These are phyloP conservation scores for Zea luxurians DNA, from an alignment of 176 grass and related monocot genomes.

Conservation along the genomic window DNA sequence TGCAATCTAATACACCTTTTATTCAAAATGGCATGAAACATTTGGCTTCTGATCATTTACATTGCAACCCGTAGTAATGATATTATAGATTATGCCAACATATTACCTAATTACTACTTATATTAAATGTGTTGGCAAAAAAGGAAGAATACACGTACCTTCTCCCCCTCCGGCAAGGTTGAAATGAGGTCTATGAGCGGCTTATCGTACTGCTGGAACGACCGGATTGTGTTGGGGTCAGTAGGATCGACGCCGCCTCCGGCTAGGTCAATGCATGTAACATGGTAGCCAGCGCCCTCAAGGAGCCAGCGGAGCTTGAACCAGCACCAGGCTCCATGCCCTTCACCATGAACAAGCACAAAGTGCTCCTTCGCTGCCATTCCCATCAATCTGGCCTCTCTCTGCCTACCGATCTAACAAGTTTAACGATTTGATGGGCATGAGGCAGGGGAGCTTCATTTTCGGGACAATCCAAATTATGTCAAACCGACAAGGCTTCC, in stretches of 20 bases:
- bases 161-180: conserved; percentile 35
- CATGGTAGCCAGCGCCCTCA: conserved; percentile 45
- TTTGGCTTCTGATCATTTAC: no score
- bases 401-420: conserved; percentile 1
- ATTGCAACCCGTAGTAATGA: not conserved
- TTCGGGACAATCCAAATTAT: not conserved
- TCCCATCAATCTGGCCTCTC: not conserved
- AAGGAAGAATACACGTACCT: conserved; percentile 25
- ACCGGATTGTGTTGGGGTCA: conserved; percentile 41
- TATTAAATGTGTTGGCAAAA: not conserved
- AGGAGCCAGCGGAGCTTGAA: conserved; percentile 63
- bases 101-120: not conserved
- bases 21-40: not conserved
- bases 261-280: conserved; percentile 59
- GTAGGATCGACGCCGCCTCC: conserved; percentile 50
- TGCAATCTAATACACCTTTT: not conserved
- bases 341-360: conserved; percentile 67
- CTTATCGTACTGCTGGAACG: conserved; percentile 53
- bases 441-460: conserved; percentile 13
- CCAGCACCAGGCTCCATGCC: conserved; percentile 77
- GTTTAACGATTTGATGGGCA: not conserved
- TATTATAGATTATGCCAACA: not conserved
- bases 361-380: conserved; percentile 26
- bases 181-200: conserved; percentile 53
- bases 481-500: conserved; percentile 19